Percentiles rank a stretch among this genome's conserved stretches.
Conservation (phyloP, 2,329 filamentous ascomycete genomes). For the Trichoderma breve region DNA sequence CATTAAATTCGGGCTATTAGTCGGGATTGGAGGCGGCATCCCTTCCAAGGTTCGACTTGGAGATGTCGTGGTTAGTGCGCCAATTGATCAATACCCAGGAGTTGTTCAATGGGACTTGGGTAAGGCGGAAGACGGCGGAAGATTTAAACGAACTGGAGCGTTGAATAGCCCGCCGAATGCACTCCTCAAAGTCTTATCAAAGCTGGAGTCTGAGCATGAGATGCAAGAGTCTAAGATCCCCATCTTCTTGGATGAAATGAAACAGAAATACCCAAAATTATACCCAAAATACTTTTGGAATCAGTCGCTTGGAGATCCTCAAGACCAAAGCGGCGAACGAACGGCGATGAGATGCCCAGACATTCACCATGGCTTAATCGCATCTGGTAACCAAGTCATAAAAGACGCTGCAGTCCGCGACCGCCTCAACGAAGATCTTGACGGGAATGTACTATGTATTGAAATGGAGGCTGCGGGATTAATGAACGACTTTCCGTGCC, state of each 20-base stretch:
- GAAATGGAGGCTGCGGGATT: constrained; percentile 31
- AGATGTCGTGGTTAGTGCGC: background rate
- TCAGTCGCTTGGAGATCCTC: background rate
- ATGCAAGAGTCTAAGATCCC: background rate
- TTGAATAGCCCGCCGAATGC: background rate
- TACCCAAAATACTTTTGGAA: background rate
- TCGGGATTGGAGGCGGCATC: background rate
- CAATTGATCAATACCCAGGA: background rate
- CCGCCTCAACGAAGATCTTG: background rate
- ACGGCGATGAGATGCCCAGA: background rate
- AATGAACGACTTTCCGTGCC: constrained; percentile 26
- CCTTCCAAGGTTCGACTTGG: background rate
- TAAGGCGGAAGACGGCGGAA: background rate
- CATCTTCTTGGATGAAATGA: background rate
- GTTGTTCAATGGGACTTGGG: background rate
- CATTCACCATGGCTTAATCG: constrained; percentile 29
- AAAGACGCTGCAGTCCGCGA: constrained; percentile 23
- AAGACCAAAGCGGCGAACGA: background rate
- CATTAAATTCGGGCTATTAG: background rate
- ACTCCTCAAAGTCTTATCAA: background rate
- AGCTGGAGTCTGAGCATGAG: background rate
- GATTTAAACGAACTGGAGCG: background rate
- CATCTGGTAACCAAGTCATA: constrained; percentile 26
- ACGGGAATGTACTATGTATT: constrained; percentile 21
- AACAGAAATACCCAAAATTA: background rate